phyloP scores from a whole-genome alignment of 805 yeast species.

The Candida manassasensis region DNA sequence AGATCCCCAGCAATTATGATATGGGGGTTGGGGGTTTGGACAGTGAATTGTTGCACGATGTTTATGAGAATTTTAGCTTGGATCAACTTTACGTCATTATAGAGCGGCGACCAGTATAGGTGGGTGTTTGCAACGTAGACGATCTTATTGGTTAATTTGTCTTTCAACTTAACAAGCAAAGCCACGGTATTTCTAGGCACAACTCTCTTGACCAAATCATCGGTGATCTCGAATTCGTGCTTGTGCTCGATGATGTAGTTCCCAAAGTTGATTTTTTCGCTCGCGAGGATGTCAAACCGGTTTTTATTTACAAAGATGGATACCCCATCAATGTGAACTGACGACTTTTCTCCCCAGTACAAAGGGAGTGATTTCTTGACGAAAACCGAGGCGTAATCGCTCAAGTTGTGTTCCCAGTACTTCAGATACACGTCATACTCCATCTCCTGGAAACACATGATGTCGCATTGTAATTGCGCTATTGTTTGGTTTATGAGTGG shows the following conservation, averaged over 20 bases:
- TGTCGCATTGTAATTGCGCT: conserved; percentile 44
- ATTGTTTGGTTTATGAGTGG: conserved; percentile 22
- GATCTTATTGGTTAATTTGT: conserved; percentile 32
- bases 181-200: conserved; percentile 54
- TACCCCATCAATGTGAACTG: conserved; percentile 55
- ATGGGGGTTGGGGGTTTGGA: conserved; percentile 14
- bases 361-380: conserved; percentile 47
- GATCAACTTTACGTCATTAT: conserved; percentile 49
- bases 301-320: conserved; percentile 47
- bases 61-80: conserved; percentile 42
- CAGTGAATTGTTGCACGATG: conserved; percentile 11
- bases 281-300: conserved; percentile 40
- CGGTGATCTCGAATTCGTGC: conserved; percentile 24
- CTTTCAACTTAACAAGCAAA: conserved; percentile 44
- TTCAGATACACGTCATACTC: conserved; percentile 37
- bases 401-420: conserved; percentile 34
- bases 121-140: conserved; percentile 56
- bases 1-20: conserved; percentile 53
- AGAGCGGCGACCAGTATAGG: conserved; percentile 50
- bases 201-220: conserved; percentile 31
- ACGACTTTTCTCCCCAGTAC: conserved; percentile 44
- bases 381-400: conserved; percentile 42
- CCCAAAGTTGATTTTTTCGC: conserved; percentile 27
- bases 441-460: conserved; percentile 59
- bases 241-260: conserved; percentile 20